Conservation (phyloP, 768 basidiomycete species). For the Gloeopeniophorella convolvens region DNA sequence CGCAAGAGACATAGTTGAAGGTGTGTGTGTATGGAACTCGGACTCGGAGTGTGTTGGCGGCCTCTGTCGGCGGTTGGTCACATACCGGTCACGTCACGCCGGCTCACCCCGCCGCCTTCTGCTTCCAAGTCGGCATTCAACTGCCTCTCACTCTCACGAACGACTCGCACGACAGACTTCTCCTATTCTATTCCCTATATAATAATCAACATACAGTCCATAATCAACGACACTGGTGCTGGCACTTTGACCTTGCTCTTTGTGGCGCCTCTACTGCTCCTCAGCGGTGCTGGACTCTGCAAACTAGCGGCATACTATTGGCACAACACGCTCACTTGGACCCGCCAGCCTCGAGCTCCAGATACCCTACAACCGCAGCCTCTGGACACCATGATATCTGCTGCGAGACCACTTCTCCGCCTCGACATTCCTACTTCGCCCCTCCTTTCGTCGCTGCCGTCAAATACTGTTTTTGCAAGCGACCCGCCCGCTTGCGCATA, state of each 20-base stretch:
- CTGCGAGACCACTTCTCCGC: constrained; percentile 3
- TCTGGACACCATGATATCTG: constrained; percentile 2
- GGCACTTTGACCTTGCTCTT: constrained; percentile 14
- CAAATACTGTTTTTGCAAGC: constrained; percentile 1
- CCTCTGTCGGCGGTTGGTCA: too few species aligned
- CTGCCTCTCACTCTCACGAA: too few species aligned
- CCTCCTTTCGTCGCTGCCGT: constrained; percentile 13
- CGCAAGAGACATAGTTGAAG: constrained; percentile 15
- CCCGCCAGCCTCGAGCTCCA: constrained; percentile 1
- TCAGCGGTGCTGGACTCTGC: constrained; percentile 4
- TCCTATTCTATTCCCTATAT: not conserved
- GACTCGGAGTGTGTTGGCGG: not conserved
- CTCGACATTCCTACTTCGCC: constrained; percentile 17
- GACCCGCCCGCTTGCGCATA: not conserved
- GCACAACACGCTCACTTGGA: not conserved
- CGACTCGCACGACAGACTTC: not conserved
- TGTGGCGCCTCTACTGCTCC: not conserved
- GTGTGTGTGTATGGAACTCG: not conserved
- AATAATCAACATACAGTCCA: constrained; percentile 9
- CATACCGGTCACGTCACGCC: too few species aligned
- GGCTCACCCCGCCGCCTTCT: too few species aligned
- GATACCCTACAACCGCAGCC: not conserved
- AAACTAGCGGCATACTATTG: not conserved
- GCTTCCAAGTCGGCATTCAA: too few species aligned
- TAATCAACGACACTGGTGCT: constrained; percentile 8